These are phyloP conservation scores for Puccinia coronata DNA, from an alignment of 1,284 basidiomycete genomes.

Conservation along the genomic window DNA sequence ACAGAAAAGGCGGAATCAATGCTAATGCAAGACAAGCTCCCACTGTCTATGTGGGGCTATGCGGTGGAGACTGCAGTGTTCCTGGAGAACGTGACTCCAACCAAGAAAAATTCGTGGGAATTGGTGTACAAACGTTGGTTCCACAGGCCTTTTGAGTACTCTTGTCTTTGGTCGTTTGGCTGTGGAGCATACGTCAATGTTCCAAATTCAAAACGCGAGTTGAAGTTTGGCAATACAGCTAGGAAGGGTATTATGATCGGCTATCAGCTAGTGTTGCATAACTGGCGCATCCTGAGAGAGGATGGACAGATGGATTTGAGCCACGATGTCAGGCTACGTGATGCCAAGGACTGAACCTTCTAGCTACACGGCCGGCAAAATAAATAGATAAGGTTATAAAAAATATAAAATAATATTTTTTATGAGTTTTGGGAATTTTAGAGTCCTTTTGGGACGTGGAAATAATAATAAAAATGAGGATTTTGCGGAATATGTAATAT, in stretches of 20 bases:
- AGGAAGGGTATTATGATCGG: constrained; percentile 6
- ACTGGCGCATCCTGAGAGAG: too few species aligned
- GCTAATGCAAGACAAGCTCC: not conserved
- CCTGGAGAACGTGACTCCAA: constrained; percentile 18
- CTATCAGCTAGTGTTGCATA: constrained; percentile 19
- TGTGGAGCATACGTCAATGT: not conserved
- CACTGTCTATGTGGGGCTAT: not conserved
- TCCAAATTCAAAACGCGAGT: not conserved
- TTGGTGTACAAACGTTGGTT: constrained; percentile 2
- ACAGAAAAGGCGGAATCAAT: not conserved
- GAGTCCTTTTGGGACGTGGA: too few species aligned
- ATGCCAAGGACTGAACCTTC: too few species aligned
- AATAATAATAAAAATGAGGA: too few species aligned
- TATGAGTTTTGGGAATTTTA: too few species aligned
- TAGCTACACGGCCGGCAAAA: too few species aligned
- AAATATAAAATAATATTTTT: too few species aligned
- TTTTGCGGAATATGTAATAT: too few species aligned
- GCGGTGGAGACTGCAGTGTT: too few species aligned
- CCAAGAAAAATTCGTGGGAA: not conserved
- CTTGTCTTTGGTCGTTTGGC: not conserved
- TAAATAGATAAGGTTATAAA: too few species aligned
- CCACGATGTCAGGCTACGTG: constrained; percentile 26
- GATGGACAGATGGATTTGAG: not conserved
- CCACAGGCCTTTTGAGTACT: not conserved
- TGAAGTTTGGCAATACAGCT: not conserved